Conservation (phyloP, 176 grass and related monocot species). For the Bromus sterilis region DNA sequence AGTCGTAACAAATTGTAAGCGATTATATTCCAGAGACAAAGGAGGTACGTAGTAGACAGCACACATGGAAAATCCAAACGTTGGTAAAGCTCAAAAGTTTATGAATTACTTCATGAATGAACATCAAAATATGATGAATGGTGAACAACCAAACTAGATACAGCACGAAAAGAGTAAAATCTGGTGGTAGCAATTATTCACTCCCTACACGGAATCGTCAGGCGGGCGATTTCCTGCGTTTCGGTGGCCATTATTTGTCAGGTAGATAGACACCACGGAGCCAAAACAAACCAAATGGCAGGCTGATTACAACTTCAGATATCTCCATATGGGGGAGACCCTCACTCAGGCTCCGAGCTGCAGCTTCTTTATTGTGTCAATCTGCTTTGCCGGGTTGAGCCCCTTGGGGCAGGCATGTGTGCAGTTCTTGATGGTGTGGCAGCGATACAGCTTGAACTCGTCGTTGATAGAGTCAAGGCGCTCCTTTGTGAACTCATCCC, state of each 20-base stretch:
- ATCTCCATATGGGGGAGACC: not conserved
- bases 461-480: slow-evolving; percentile 82
- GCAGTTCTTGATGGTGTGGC: slow-evolving; percentile 97
- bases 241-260: slow-evolving; percentile 37
- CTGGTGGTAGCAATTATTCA: slow-evolving; percentile 38
- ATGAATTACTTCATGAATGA: slow-evolving; percentile 11
- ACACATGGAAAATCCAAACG: not conserved
- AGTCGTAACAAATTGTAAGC: no score
- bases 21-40: no score
- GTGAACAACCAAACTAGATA: slow-evolving; percentile 20
- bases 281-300: not conserved
- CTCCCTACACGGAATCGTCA: not conserved
- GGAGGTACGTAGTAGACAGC: no score
- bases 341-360: slow-evolving; percentile 34
- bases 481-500: slow-evolving; percentile 94
- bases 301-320: slow-evolving; percentile 5
- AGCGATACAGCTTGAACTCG: slow-evolving; percentile 96
- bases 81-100: not conserved
- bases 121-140: not conserved
- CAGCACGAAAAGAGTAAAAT: not conserved
- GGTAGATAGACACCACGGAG: not conserved
- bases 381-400: slow-evolving; percentile 82
- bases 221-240: not conserved
- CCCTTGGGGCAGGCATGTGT: slow-evolving; percentile 90
- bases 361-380: slow-evolving; percentile 90